Evolutionary conservation across 495 filamentous ascomycete species (phyloP), one percentile per base, ranked within the genome.

Genomic region (Xanthoparmelia taractica): DNA sequence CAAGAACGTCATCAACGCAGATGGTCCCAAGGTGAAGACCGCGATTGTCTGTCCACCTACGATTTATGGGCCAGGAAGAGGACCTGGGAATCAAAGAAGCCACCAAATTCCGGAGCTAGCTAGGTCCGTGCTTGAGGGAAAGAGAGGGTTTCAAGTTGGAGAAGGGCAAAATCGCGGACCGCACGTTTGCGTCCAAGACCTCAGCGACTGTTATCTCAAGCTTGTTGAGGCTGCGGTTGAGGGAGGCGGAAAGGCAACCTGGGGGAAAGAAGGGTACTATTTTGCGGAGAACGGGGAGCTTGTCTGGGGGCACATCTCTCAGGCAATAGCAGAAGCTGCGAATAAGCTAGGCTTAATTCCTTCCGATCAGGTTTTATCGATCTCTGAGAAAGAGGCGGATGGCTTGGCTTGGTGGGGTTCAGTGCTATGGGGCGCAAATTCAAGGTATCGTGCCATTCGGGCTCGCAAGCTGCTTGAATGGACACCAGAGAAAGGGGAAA

Each of bases 31-130:
- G 43, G 78, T 87, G 15, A 84, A 82, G 69, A 86, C 85, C 0
- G 87, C 90, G 2, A 84, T 95, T 70, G 80, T 94, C 29, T 89
- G 84, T 64, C 89, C 91, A 8, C 88, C 90, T 2, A 83, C 81
- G 8, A 94, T 95, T 70, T 93, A 92, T 70, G 91, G 89, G 10
- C 72, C 72, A 20, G 91, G 89, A 33, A 83, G 87, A 38, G 88
- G 91, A 0, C 79, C 89, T 2, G 80, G 77, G 50, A 94, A 93
- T 70, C 75, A 79, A 67, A 79, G 82, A 68, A 88, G 85, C 65
- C 71, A 81, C 58, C 89, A 94, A 68, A 80, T 86, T 0, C 85
- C 86, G 58, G 69, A 71, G 52, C 72, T 94, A 25, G 73, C 78
- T n/a, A 69, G 75, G 4, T 71, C 70, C 13, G 84, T 84, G 8